A percentile compares a stretch with the other conserved stretches of the same genome.
Evolutionary conservation across 129 eudicot genomes (phyloP).

Genomic region (Saussurea involucrata): DNA sequence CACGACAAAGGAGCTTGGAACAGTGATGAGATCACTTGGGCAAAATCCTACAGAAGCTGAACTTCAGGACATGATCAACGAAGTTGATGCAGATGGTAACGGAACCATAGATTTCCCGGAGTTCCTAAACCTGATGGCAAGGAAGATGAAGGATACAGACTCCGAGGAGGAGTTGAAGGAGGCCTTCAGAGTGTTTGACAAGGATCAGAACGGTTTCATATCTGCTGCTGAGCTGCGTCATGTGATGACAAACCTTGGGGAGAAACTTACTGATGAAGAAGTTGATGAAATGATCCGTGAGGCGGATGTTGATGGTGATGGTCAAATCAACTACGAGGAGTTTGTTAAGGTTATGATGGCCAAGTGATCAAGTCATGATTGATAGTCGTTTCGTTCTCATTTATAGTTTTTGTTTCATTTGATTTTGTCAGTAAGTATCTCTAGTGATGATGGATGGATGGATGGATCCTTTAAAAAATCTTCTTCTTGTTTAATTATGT

Average conservation of each 20-base stretch:
- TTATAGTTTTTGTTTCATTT: neutral
- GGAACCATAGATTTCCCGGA: constrained; percentile 40
- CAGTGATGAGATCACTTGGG: constrained; percentile 39
- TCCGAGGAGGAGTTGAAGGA: constrained; percentile 41
- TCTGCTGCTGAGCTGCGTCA: constrained; percentile 43
- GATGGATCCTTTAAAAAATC: constrained; percentile 21
- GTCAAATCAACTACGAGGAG: constrained; percentile 45
- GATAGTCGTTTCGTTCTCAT: constrained; percentile 4
- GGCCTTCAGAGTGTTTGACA: constrained; percentile 42
- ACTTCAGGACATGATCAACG: constrained; percentile 40
- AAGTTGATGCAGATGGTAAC: constrained; percentile 38
- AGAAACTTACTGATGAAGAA: constrained; percentile 40
- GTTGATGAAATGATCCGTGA: constrained; percentile 44
- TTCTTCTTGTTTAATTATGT: constrained; percentile 38
- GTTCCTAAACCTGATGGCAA: constrained; percentile 39
- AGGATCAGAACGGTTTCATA: constrained; percentile 38
- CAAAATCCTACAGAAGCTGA: constrained; percentile 43
- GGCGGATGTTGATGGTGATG: constrained; percentile 42
- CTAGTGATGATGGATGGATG: constrained; percentile 16
- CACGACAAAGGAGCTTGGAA: constrained; percentile 42
- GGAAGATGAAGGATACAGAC: constrained; percentile 41
- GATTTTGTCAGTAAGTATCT: neutral
- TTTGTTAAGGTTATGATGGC: constrained; percentile 48
- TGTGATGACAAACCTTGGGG: constrained; percentile 40
- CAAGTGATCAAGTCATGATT: constrained; percentile 14